These are phyloP conservation scores for Rhizopus delemar DNA, from an alignment of 371 early-diverging fungal genomes.

Conservation along the genomic window DNA sequence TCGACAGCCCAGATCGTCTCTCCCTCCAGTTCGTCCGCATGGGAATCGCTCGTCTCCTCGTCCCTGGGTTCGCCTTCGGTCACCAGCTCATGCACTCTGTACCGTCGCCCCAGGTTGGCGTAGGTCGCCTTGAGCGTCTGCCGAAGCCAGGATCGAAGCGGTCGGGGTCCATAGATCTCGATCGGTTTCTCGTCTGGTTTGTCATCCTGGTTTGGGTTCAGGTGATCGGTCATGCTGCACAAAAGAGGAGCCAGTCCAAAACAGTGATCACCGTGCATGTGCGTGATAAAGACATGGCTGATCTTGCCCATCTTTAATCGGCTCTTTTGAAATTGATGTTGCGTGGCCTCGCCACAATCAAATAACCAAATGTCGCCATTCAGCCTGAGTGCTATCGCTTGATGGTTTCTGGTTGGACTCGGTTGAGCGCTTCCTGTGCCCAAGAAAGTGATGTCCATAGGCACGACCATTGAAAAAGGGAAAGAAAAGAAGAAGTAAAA, in stretches of 20 bases:
- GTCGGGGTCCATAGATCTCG: constrained; percentile 60
- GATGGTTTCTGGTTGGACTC: constrained; percentile 68
- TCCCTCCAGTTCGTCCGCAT: constrained; percentile 47
- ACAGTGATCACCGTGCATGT: constrained; percentile 68
- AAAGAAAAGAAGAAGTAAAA: constrained; percentile 5
- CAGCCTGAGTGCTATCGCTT: constrained; percentile 57
- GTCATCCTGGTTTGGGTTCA: constrained; percentile 21
- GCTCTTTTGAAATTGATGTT: constrained; percentile 62
- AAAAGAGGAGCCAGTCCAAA: constrained; percentile 60
- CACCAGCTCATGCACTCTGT: constrained; percentile 53
- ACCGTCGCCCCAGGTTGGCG: constrained; percentile 38
- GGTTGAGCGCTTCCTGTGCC: constrained; percentile 78
- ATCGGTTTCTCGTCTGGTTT: constrained; percentile 20
- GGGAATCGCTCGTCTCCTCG: constrained; percentile 18
- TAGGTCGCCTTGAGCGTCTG: constrained; percentile 46
- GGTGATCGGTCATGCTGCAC: constrained; percentile 52
- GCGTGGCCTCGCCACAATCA: constrained; percentile 80
- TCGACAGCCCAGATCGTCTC: constrained; percentile 22
- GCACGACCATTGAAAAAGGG: constrained; percentile 23
- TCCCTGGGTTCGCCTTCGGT: constrained; percentile 26
- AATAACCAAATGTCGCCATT: constrained; percentile 63
- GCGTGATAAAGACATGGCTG: constrained; percentile 57
- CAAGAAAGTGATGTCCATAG: constrained; percentile 62
- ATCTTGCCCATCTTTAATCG: constrained; percentile 46
- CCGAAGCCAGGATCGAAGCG: constrained; percentile 53